phyloP scores from a whole-genome alignment of 441 rosid genomes.

The Metrosideros polymorpha region DNA sequence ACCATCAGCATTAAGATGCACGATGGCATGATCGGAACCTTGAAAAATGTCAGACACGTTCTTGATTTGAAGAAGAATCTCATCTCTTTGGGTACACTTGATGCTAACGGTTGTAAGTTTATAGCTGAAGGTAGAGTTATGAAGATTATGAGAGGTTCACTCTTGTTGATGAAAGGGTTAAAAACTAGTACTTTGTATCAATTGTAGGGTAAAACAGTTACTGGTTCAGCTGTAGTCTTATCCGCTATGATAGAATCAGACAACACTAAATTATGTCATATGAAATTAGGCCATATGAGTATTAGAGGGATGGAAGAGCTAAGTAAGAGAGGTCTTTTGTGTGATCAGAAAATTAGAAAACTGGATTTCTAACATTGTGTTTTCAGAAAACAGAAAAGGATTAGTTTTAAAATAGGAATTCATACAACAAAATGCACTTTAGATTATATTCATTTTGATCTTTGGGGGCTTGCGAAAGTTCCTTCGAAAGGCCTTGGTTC shows the following conservation, averaged over 20 bases:
- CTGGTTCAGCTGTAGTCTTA: not conserved
- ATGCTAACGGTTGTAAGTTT: not conserved
- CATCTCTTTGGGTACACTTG: no score
- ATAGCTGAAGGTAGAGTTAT: no score
- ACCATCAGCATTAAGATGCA: not conserved
- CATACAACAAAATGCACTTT: not conserved
- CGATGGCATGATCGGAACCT: not conserved
- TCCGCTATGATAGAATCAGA: no score
- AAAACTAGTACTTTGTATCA: not conserved
- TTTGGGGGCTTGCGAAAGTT: not conserved
- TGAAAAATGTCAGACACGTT: no score
- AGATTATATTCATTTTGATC: no score
- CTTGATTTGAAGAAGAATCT: not conserved
- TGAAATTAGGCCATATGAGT: not conserved
- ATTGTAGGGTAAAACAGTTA: no score
- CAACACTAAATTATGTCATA: not conserved
- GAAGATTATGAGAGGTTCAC: not conserved
- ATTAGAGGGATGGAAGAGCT: not conserved
- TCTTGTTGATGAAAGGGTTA: not conserved
- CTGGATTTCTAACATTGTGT: no score
- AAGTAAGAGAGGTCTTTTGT: not conserved
- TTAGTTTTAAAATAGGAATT: no score
- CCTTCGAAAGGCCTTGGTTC: not conserved
- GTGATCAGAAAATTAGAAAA: not conserved
- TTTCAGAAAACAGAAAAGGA: not conserved